phyloP scores from a whole-genome alignment of 441 rosid genomes.

The Bocquillonia castaneifolia region DNA sequence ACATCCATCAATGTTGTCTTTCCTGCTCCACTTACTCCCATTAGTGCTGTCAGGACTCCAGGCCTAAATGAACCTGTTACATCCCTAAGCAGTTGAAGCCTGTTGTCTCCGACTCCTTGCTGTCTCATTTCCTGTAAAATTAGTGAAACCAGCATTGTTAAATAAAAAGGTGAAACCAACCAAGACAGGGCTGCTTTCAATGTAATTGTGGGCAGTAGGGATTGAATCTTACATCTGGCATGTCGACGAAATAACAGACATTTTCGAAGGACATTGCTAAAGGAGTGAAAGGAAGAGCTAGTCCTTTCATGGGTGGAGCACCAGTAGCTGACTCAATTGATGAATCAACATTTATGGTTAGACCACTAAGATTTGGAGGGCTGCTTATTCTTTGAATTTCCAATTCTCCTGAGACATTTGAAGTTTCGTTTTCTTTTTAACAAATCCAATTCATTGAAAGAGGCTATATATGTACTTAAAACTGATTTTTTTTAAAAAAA shows the following conservation, averaged over 20 bases:
- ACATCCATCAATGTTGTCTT: constrained; percentile 97
- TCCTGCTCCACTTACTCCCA: constrained; percentile 98
- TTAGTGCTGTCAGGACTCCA: constrained; percentile 78
- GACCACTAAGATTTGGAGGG: constrained; percentile 24
- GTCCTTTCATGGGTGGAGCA: constrained; percentile 60
- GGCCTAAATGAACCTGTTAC: constrained; percentile 84
- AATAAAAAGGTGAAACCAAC: not conserved
- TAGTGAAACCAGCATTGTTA: not conserved
- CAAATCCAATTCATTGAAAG: not conserved
- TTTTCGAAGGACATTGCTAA: constrained; percentile 73
- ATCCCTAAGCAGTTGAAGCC: constrained; percentile 58
- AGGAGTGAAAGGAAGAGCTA: constrained; percentile 87
- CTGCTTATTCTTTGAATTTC: constrained; percentile 28
- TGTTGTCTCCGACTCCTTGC: constrained; percentile 59
- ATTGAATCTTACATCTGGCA: constrained; percentile 63
- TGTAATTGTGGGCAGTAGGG: not conserved
- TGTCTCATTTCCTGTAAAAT: constrained; percentile 67
- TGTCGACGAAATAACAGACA: constrained; percentile 73
- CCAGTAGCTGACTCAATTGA: constrained; percentile 35
- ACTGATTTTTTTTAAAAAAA: not conserved
- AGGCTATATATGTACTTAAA: not conserved
- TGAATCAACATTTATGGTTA: constrained; percentile 33
- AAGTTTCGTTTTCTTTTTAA: constrained; percentile 4
- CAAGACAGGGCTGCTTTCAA: not conserved
- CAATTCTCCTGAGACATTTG: constrained; percentile 15